Conservation (phyloP, 2,329 filamentous ascomycete genomes). For the Neonectria ditissima region DNA sequence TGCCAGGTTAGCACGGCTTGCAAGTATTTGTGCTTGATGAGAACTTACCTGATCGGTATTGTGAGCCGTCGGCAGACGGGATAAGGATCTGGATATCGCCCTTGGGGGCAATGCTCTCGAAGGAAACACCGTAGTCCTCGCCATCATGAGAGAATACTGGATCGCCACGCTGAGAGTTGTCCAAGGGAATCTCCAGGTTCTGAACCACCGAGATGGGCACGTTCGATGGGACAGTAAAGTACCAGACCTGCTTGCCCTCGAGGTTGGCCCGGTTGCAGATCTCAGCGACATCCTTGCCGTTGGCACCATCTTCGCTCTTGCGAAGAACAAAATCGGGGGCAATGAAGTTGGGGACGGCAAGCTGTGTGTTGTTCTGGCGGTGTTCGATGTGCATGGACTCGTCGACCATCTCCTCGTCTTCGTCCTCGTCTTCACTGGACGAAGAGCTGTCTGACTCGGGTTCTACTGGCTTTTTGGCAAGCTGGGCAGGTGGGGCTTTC, state of each 20-base stretch:
- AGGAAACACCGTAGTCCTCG: conserved; percentile 70
- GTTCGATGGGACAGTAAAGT: conserved; percentile 79
- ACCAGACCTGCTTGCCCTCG: conserved; percentile 82
- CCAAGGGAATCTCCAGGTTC: conserved; percentile 70
- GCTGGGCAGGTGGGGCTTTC: conserved; percentile 27
- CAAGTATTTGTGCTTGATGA: not conserved
- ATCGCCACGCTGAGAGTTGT: conserved; percentile 64
- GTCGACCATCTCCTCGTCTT: conserved; percentile 50
- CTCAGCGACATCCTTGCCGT: conserved; percentile 60
- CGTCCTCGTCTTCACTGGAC: conserved; percentile 45
- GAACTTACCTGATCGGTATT: conserved; percentile 66
- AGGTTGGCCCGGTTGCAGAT: conserved; percentile 70
- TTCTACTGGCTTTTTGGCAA: conserved; percentile 28
- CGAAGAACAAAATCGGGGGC: conserved; percentile 66
- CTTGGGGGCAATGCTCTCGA: conserved; percentile 63
- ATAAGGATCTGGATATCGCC: conserved; percentile 70
- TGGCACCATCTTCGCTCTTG: conserved; percentile 55
- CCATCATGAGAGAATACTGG: conserved; percentile 72
- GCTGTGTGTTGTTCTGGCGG: conserved; percentile 46
- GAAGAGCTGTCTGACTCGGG: conserved; percentile 32
- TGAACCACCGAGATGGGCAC: conserved; percentile 76
- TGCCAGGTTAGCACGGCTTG: conserved; percentile 23
- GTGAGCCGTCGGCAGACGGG: conserved; percentile 65
- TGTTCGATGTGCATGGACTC: conserved; percentile 56
- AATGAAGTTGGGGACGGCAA: conserved; percentile 59